Evolutionary conservation across 441 rosid genomes (phyloP).

Genomic region (Eruca vesicaria): DNA sequence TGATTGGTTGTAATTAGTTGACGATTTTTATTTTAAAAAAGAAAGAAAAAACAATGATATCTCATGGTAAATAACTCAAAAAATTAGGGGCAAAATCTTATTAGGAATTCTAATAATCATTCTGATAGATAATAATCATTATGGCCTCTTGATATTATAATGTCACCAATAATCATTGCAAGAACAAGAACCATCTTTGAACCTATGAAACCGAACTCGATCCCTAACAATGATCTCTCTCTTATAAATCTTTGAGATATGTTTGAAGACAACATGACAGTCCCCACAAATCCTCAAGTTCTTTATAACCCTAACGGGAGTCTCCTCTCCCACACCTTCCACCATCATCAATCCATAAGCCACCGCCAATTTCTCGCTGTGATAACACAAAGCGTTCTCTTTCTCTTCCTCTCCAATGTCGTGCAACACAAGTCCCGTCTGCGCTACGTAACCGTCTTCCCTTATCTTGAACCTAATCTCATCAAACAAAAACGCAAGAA

Average conservation of each 20-base stretch:
- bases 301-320: conserved; percentile 73
- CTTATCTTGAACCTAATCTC: conserved; percentile 63
- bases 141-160: not conserved
- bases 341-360: conserved; percentile 79
- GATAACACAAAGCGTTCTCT: conserved; percentile 70
- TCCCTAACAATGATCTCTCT: conserved; percentile 82
- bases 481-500: conserved; percentile 30
- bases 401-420: conserved; percentile 91
- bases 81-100: no score
- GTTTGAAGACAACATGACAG: conserved; percentile 75
- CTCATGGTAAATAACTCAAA: no score
- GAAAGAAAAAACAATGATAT: no score
- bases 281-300: conserved; percentile 87
- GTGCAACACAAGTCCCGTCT: conserved; percentile 72
- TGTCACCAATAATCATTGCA: conserved; percentile 81
- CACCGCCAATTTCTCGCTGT: conserved; percentile 89
- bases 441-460: conserved; percentile 73
- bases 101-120: no score
- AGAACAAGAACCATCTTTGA: conserved; percentile 72
- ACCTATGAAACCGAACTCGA: conserved; percentile 72
- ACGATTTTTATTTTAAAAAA: no score
- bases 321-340: conserved; percentile 30
- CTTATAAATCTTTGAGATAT: conserved; percentile 57
- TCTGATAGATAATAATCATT: no score
- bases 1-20: no score